Evolutionary conservation across 2,329 filamentous ascomycete genomes (phyloP).

Genomic region (Lasiodiplodia citricola): DNA sequence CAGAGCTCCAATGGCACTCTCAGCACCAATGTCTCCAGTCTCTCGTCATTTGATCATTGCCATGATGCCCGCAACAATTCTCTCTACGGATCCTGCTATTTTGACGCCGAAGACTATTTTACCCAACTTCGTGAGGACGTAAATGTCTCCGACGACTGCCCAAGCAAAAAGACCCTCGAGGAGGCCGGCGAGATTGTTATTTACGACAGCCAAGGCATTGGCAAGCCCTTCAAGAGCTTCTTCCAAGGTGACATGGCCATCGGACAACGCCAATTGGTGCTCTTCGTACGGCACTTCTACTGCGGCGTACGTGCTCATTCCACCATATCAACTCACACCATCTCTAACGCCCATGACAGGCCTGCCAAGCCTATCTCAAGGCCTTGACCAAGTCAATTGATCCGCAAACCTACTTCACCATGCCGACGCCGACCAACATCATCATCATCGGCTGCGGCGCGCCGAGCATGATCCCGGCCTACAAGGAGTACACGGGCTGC

Average conservation of each 20-base stretch:
- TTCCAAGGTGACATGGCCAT: slow-evolving; percentile 57
- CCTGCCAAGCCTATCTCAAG: slow-evolving; percentile 72
- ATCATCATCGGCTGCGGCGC: slow-evolving; percentile 72
- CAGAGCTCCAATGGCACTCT: slow-evolving; percentile 14
- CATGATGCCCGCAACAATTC: not conserved
- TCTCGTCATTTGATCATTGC: slow-evolving; percentile 1
- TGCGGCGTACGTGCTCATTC: slow-evolving; percentile 40
- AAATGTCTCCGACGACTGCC: slow-evolving; percentile 28
- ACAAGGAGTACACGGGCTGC: slow-evolving; percentile 63
- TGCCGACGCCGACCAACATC: slow-evolving; percentile 62
- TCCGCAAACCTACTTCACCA: slow-evolving; percentile 41
- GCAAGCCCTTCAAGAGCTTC: slow-evolving; percentile 66
- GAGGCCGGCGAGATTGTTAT: slow-evolving; percentile 47
- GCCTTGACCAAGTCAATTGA: slow-evolving; percentile 61
- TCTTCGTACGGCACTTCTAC: slow-evolving; percentile 51
- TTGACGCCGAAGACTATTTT: slow-evolving; percentile 42
- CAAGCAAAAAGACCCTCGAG: not conserved
- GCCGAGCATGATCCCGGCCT: slow-evolving; percentile 66
- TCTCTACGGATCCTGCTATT: slow-evolving; percentile 24
- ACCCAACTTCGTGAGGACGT: slow-evolving; percentile 39
- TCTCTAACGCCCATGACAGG: slow-evolving; percentile 48
- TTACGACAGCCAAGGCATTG: slow-evolving; percentile 65
- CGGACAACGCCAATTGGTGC: slow-evolving; percentile 45
- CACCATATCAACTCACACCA: not conserved
- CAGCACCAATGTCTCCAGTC: slow-evolving; percentile 19